A percentile compares a stretch with the other conserved stretches of the same genome.
Conservation (phyloP, 768 basidiomycete genomes). For the Phaeotremella skinneri region DNA sequence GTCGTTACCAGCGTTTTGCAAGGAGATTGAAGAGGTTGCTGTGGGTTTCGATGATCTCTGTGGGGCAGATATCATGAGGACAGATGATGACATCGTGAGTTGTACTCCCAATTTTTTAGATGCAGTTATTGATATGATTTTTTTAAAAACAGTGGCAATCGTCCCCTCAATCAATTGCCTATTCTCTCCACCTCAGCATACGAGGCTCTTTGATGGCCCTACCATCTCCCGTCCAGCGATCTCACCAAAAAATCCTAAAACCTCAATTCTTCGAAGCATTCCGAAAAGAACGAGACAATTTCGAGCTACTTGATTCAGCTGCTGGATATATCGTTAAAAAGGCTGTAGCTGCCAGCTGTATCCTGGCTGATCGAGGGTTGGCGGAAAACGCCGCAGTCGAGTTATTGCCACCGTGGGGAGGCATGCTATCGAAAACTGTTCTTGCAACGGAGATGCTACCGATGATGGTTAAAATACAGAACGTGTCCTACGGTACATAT, state of each 20-base stretch:
- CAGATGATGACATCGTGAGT: conserved; percentile 52
- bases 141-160: conserved; percentile 47
- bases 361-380: conserved; percentile 11
- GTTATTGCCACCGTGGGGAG: conserved; percentile 29
- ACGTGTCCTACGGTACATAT: conserved; percentile 19
- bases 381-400: not conserved
- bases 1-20: conserved; percentile 83
- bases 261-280: conserved; percentile 65
- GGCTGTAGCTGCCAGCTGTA: conserved; percentile 14
- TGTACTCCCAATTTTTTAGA: not conserved
- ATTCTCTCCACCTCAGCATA: conserved; percentile 79
- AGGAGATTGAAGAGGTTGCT: conserved; percentile 63
- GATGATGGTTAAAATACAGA: conserved; percentile 40
- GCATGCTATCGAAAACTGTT: conserved; percentile 27
- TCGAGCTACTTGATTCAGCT: conserved; percentile 29
- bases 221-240: conserved; percentile 71
- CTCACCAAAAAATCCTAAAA: conserved; percentile 75
- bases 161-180: conserved; percentile 51
- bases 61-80: conserved; percentile 47
- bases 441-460: conserved; percentile 44
- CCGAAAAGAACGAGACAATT: conserved; percentile 31
- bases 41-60: conserved; percentile 41
- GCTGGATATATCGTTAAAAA: conserved; percentile 34
- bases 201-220: conserved; percentile 82
- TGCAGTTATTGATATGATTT: not conserved